A percentile compares a stretch with the other conserved stretches of the same genome.
These are phyloP conservation scores for Cerrena zonata DNA, from an alignment of 1,284 basidiomycete species.

Conservation along the genomic window DNA sequence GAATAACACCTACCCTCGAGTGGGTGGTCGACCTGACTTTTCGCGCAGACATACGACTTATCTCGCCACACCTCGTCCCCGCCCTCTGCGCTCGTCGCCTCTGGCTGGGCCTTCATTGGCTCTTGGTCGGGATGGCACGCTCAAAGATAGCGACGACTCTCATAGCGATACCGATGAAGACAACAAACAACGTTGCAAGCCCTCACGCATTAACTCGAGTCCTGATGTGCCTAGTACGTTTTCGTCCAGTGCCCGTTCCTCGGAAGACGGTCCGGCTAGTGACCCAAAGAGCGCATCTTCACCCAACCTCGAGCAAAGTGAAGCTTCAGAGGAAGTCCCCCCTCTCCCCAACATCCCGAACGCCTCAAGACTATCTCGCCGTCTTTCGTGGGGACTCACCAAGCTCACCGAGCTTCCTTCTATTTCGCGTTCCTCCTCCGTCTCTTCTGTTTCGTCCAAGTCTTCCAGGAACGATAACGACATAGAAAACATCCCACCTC, in stretches of 20 bases:
- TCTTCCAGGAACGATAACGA: not conserved
- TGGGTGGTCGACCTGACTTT: constrained; percentile 5
- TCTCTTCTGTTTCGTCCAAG: not conserved
- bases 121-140: constrained; percentile 15
- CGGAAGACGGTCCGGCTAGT: not conserved
- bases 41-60: constrained; percentile 16
- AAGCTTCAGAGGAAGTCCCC: not conserved
- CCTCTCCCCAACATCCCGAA: not conserved
- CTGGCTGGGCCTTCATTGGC: constrained; percentile 26
- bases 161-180: constrained; percentile 1
- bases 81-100: constrained; percentile 25
- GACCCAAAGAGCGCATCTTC: constrained; percentile 2
- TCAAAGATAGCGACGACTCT: constrained; percentile 4
- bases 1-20: not conserved
- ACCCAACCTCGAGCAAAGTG: not conserved
- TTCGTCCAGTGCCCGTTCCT: not conserved
- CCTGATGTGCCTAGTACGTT: constrained; percentile 10
- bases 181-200: constrained; percentile 1
- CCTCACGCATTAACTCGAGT: constrained; percentile 12
- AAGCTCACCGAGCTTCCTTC: constrained; percentile 9
- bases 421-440: constrained; percentile 3
- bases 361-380: constrained; percentile 5
- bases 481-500: not conserved
- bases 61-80: constrained; percentile 12
- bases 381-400: constrained; percentile 11